phyloP scores from a whole-genome alignment of 345 rosid species.

The Syzygium aqueum region DNA sequence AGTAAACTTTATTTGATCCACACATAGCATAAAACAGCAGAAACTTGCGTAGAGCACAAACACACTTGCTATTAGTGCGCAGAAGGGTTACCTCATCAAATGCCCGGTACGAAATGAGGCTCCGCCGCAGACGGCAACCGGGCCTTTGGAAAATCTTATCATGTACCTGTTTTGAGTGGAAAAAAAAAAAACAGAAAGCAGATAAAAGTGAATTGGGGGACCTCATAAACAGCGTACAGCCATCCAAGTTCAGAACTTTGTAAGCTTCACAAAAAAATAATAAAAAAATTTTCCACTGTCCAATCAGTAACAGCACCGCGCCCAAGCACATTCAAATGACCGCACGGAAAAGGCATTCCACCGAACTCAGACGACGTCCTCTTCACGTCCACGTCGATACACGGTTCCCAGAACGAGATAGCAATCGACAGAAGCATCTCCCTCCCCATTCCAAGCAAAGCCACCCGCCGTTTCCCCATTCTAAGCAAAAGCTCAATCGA shows the following conservation, averaged over 20 bases:
- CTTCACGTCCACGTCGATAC: background rate
- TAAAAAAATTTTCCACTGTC: background rate
- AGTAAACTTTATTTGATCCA: background rate
- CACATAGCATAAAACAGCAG: background rate
- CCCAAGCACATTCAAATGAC: background rate
- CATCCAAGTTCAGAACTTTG: background rate
- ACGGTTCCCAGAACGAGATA: background rate
- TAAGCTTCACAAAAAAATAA: background rate
- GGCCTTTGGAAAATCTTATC: background rate
- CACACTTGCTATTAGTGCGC: background rate
- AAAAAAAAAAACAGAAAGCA: background rate
- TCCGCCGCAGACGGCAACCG: background rate
- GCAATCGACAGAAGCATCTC: background rate
- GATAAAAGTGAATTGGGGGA: background rate
- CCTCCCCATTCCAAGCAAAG: background rate
- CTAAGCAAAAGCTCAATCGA: no score
- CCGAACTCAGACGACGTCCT: background rate
- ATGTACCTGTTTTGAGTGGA: background rate
- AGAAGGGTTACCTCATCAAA: slow-evolving; percentile 35
- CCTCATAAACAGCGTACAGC: background rate
- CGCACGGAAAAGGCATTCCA: background rate
- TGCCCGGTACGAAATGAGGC: slow-evolving; percentile 1
- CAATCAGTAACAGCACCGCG: background rate
- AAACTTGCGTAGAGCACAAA: background rate
- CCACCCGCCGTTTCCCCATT: background rate